These are phyloP conservation scores for Trematosphaeria pertusa DNA, from an alignment of 2,329 filamentous ascomycete species.

Conservation along the genomic window DNA sequence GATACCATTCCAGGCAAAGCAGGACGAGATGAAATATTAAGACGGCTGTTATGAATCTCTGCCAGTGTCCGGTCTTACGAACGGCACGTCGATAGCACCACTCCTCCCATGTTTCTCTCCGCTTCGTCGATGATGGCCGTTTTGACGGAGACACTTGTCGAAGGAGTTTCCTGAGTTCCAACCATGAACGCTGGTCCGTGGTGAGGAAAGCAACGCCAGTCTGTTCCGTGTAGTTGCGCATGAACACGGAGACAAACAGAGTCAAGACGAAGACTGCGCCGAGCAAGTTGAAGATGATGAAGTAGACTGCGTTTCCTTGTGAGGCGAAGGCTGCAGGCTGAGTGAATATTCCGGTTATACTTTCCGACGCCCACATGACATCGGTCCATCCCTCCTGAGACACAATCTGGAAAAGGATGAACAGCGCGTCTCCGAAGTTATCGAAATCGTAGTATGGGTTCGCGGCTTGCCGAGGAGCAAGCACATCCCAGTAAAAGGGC, in stretches of 20 bases:
- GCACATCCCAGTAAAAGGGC: conserved; percentile 83
- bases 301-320: conserved; percentile 90
- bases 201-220: conserved; percentile 96
- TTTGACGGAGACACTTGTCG: conserved; percentile 95
- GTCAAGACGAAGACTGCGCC: conserved; percentile 96
- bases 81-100: conserved; percentile 96
- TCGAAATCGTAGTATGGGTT: conserved; percentile 94
- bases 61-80: conserved; percentile 93
- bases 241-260: conserved; percentile 97
- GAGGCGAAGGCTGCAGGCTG: conserved; percentile 75
- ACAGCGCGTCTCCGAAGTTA: conserved; percentile 89
- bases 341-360: conserved; percentile 75
- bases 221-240: conserved; percentile 99
- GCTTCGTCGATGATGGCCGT: conserved; percentile 79
- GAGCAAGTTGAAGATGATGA: conserved; percentile 94
- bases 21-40: conserved; percentile 84
- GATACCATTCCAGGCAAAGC: conserved; percentile 84
- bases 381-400: conserved; percentile 98
- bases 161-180: conserved; percentile 90
- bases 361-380: conserved; percentile 84
- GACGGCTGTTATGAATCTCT: conserved; percentile 77
- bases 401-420: conserved; percentile 98
- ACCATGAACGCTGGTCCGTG: conserved; percentile 94
- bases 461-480: conserved; percentile 79
- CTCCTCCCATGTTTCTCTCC: conserved; percentile 76